Evolutionary conservation across 768 basidiomycete species (phyloP).

Genomic region (Auriculariales sp.): DNA sequence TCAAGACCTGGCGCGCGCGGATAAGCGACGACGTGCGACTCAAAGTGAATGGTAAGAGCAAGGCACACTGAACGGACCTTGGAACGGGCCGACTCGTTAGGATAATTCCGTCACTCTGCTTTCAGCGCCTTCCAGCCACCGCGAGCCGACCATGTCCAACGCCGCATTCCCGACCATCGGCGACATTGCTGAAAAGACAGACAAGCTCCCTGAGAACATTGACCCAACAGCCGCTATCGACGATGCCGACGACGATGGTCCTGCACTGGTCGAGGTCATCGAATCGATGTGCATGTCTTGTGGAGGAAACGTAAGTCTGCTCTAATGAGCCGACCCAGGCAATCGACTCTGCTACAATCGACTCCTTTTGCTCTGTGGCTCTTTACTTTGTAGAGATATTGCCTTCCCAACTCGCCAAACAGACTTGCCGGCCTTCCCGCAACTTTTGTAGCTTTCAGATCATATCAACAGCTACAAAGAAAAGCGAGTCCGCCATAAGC

Average conservation of each 20-base stretch:
- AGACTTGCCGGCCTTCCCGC: background rate
- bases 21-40: background rate
- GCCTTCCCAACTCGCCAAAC: background rate
- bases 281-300: constrained; percentile 93
- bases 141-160: constrained; percentile 30
- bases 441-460: no score
- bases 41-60: background rate
- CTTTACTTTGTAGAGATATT: no score
- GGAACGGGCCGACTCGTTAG: background rate
- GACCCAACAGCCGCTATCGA: constrained; percentile 26
- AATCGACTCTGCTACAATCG: no score
- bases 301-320: constrained; percentile 60
- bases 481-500: no score
- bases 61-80: background rate
- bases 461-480: no score
- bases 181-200: constrained; percentile 35
- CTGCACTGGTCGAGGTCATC: constrained; percentile 60
- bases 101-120: constrained; percentile 13
- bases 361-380: no score
- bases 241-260: constrained; percentile 36
- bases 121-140: constrained; percentile 54
- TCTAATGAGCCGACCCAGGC: no score
- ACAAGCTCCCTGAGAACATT: constrained; percentile 18
- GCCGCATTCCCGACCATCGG: constrained; percentile 41
- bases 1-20: background rate